phyloP scores from a whole-genome alignment of 306 rosid genomes.

The Gynostemma pentaphyllum region DNA sequence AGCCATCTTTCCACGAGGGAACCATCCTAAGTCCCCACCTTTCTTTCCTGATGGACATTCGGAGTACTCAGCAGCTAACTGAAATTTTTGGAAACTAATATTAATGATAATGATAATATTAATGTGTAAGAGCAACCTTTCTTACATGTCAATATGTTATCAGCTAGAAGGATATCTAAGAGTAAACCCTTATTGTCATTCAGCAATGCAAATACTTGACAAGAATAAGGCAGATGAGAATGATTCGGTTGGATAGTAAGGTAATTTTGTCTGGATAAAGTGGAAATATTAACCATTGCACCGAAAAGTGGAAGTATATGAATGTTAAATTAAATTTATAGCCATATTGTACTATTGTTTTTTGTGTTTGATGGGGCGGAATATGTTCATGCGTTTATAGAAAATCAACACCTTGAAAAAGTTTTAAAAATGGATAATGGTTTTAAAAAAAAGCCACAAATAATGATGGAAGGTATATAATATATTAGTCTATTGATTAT shows the following conservation, averaged over 20 bases:
- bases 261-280: not conserved
- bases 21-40: conserved; percentile 99
- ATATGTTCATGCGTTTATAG: not conserved
- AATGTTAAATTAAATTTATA: not conserved
- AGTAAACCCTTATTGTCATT: not conserved
- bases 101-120: too few relatives aligned
- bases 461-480: too few relatives aligned
- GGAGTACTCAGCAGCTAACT: conserved; percentile 84
- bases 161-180: not conserved
- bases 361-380: not conserved
- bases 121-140: too few relatives aligned
- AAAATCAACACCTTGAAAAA: not conserved
- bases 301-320: not conserved
- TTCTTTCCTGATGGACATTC: conserved; percentile 98
- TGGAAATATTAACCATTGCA: not conserved
- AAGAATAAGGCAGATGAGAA: too few relatives aligned
- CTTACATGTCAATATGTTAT: too few relatives aligned
- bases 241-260: not conserved
- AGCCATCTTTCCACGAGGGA: conserved; percentile 98
- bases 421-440: too few relatives aligned
- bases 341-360: not conserved
- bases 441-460: too few relatives aligned
- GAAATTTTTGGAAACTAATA: too few relatives aligned
- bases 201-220: not conserved
- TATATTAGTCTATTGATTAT: too few relatives aligned